Conservation (phyloP, 139 green algal genomes). For the Spirogloea muscicola region DNA sequence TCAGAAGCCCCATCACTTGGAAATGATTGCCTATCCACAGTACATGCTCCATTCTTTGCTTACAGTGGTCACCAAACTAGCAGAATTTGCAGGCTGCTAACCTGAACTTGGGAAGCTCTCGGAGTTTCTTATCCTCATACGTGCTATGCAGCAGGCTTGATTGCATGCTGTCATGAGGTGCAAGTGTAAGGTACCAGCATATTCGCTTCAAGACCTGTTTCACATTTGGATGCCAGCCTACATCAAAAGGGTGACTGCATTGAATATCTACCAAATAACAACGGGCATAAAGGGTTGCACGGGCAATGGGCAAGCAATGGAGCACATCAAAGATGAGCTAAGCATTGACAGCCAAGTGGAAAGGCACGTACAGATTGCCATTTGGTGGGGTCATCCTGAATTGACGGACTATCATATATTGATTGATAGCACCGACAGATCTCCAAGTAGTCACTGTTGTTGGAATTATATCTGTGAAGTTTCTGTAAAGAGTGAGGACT, state of each 20-base stretch:
- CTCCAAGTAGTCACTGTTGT: slow-evolving; percentile 89
- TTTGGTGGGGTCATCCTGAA: slow-evolving; percentile 26
- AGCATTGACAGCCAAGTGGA: too few species aligned
- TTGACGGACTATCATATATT: slow-evolving; percentile 57
- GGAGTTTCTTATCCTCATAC: slow-evolving; percentile 70
- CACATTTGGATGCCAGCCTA: neutral
- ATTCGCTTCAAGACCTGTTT: slow-evolving; percentile 74
- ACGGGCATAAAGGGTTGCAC: neutral
- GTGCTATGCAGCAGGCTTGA: slow-evolving; percentile 73
- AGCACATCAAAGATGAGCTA: too few species aligned
- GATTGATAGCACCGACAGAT: slow-evolving; percentile 73
- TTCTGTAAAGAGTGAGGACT: too few species aligned
- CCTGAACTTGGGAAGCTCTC: slow-evolving; percentile 64
- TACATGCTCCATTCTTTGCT: neutral
- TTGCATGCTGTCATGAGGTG: slow-evolving; percentile 76
- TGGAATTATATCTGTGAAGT: slow-evolving; percentile 69
- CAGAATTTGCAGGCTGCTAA: slow-evolving; percentile 4
- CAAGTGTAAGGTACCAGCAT: slow-evolving; percentile 83
- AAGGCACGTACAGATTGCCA: slow-evolving; percentile 36
- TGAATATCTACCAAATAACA: neutral
- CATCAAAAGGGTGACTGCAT: neutral
- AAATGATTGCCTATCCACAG: neutral
- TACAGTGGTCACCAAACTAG: neutral
- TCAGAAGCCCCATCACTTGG: too few species aligned
- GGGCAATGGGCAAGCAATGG: neutral